Percentiles rank a stretch among this genome's conserved stretches.
Conservation (phyloP, 2,329 filamentous ascomycete genomes). For the Fusarium sublunatum region DNA sequence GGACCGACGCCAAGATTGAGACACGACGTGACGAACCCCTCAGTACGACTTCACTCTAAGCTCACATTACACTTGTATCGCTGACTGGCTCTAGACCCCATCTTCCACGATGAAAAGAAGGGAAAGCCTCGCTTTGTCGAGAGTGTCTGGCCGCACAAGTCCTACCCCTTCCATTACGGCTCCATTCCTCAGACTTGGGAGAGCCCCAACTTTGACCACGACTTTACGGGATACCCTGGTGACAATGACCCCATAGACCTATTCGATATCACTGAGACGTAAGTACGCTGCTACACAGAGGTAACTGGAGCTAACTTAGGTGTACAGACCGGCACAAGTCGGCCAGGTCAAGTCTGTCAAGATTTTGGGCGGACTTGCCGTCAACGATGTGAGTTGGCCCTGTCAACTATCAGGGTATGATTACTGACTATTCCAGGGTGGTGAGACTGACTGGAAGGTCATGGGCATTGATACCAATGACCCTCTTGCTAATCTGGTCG, state of each 20-base stretch:
- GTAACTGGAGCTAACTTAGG: neutral
- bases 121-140: conserved; percentile 54
- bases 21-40: conserved; percentile 54
- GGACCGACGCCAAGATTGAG: conserved; percentile 56
- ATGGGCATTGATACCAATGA: conserved; percentile 54
- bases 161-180: conserved; percentile 57
- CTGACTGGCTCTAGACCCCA: conserved; percentile 49
- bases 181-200: conserved; percentile 60
- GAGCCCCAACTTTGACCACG: conserved; percentile 54
- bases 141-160: conserved; percentile 57
- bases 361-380: conserved; percentile 54
- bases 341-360: conserved; percentile 58
- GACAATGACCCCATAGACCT: conserved; percentile 58
- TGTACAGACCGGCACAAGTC: conserved; percentile 43
- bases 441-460: conserved; percentile 56
- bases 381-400: conserved; percentile 50
- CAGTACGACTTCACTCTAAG: conserved; percentile 42
- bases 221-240: conserved; percentile 52
- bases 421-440: conserved; percentile 32
- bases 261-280: conserved; percentile 52
- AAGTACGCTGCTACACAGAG: neutral
- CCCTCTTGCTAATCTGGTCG: conserved; percentile 50
- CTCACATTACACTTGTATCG: accelerated
- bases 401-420: accelerated
- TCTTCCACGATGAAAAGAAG: conserved; percentile 56